These are phyloP conservation scores for Novymonas esmeraldas DNA, from an alignment of 208 protist genomes.

Conservation along the genomic window DNA sequence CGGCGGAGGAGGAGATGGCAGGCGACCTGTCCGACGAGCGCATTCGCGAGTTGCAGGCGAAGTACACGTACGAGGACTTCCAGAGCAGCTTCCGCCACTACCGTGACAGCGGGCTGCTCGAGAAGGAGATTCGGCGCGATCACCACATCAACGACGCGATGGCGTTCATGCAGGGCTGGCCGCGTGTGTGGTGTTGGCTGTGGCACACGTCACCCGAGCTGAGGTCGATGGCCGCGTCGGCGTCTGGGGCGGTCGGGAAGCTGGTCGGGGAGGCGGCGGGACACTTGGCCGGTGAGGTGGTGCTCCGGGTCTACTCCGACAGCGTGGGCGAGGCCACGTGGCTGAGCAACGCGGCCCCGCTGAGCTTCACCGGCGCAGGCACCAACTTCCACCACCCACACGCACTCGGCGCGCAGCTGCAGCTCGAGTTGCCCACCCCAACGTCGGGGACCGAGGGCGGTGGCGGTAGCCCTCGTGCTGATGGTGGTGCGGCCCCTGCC, in stretches of 20 bases:
- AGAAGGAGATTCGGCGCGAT: conserved; percentile 59
- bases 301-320: conserved; percentile 76
- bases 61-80: conserved; percentile 55
- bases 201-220: conserved; percentile 39
- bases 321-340: conserved; percentile 45
- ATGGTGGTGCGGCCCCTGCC: background rate
- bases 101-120: conserved; percentile 62
- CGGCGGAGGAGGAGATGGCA: conserved; percentile 47
- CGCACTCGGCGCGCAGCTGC: conserved; percentile 52
- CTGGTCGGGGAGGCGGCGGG: conserved; percentile 64
- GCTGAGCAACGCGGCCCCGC: conserved; percentile 67
- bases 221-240: conserved; percentile 28
- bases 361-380: conserved; percentile 35
- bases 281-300: conserved; percentile 66
- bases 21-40: conserved; percentile 45
- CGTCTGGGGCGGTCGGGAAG: conserved; percentile 40
- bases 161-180: conserved; percentile 68
- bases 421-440: conserved; percentile 23
- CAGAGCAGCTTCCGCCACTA: conserved; percentile 63
- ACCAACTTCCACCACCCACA: conserved; percentile 36
- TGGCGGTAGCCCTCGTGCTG: too few species aligned
- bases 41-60: conserved; percentile 41
- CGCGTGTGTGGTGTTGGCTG: conserved; percentile 61
- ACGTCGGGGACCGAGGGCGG: too few species aligned
- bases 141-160: conserved; percentile 68